Evolutionary conservation across 2,329 filamentous ascomycete genomes (phyloP), one percentile per base, ranked within the genome.

Genomic region (Colletotrichum camelliae): DNA sequence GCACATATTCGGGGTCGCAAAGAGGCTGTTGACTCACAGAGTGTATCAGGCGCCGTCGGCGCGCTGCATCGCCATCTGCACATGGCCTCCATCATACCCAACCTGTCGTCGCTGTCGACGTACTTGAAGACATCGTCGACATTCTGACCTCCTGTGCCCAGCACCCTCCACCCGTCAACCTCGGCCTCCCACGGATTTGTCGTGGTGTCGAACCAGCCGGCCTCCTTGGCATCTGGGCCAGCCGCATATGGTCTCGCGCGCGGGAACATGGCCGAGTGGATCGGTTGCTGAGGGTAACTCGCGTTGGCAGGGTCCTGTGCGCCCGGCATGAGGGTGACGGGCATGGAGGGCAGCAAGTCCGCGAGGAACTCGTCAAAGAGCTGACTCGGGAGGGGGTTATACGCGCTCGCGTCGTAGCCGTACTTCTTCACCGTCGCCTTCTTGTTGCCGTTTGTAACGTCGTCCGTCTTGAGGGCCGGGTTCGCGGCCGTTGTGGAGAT

Each of bases 171-270:
- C 1, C 97, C 97, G 71, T 98, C 96, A 1, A 99, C 85, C 82
- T 98, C 95, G 27, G 93, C 95, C 80, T 97, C 94, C 93, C 94
- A 98, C 0, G 97, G 97, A 81, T 99, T 99, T 6, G 97, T 98
- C 62, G 96, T 94, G 7, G 91, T 90, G 83, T 98, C 95, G 69
- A 99, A 92, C 93, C 96, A 98, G 24, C 94, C 92, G 0, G 91
- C 86, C 65, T 91, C 87, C 18, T 80, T 62, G 4, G 79, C 74
- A n/a, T 62, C 77, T 33, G 82, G 80, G 13, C 89, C 85, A 39
- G 89, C 90, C 82, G 95, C 98, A 13, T 95, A 99, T 9, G 90
- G 87, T 77, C 96, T 90, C 21, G 95, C 89, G 10, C 90, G 89
- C 0, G 95, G 94, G 80, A 99, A 97, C 91, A 99, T 95, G 76